phyloP scores from a whole-genome alignment of 441 rosid species.

The Macaranga tanarius region DNA sequence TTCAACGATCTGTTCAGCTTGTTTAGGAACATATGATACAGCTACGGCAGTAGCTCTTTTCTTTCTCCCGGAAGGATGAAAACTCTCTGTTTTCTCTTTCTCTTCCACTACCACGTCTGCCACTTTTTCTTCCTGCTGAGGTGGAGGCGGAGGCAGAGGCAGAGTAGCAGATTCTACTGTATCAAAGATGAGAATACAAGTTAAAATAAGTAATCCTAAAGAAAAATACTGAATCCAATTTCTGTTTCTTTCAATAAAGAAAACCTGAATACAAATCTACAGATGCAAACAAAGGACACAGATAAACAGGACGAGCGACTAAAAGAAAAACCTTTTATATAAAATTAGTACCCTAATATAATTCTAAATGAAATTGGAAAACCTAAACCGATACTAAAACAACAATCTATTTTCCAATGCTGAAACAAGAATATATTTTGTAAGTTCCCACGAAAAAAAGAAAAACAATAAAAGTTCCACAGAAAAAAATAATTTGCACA shows the following conservation, averaged over 20 bases:
- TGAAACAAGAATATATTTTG: no score
- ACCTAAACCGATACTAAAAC: no score
- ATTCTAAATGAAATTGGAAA: no score
- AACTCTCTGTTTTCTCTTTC: constrained; percentile 32
- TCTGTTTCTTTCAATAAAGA: not conserved
- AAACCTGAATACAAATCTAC: not conserved
- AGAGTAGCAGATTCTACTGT: constrained; percentile 15
- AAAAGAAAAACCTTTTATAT: no score
- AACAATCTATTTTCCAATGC: no score
- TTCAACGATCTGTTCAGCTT: not conserved
- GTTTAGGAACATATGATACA: not conserved
- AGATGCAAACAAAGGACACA: not conserved
- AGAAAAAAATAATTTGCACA: not conserved
- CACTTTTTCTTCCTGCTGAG: constrained; percentile 28
- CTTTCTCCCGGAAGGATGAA: constrained; percentile 30
- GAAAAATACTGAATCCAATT: not conserved
- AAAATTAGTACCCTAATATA: no score
- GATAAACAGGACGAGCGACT: no score
- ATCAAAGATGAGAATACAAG: not conserved
- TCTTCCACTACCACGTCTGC: constrained; percentile 21
- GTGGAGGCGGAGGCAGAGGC: constrained; percentile 16
- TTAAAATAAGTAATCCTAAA: not conserved
- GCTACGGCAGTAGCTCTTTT: constrained; percentile 23
- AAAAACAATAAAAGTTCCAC: not conserved
- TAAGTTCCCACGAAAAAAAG: no score